A percentile compares a stretch with the other conserved stretches of the same genome.
These are phyloP conservation scores for Cryptococcus neoformans DNA, from an alignment of 1,284 basidiomycete species.

Conservation along the genomic window DNA sequence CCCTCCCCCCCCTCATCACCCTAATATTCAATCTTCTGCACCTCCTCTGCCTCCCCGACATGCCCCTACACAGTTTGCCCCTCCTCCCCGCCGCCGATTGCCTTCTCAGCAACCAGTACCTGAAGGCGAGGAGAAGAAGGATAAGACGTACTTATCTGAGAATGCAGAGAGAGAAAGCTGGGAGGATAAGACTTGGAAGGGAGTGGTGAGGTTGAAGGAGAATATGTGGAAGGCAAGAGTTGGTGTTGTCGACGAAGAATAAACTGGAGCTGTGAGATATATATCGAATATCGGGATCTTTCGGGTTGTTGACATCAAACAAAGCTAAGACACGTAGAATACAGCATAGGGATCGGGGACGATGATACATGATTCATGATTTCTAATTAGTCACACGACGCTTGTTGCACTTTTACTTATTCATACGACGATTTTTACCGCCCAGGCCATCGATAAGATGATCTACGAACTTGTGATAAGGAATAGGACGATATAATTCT, in stretches of 20 bases:
- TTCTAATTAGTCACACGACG: too few relatives aligned
- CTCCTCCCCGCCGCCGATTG: background rate
- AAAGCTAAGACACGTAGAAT: background rate
- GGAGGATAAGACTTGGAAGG: conserved; percentile 88
- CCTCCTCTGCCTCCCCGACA: conserved; percentile 2
- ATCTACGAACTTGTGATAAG: too few relatives aligned
- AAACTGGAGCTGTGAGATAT: background rate
- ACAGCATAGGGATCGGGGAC: background rate
- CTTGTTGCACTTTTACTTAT: too few relatives aligned
- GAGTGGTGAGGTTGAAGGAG: conserved; percentile 74
- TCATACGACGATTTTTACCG: too few relatives aligned
- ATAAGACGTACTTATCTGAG: conserved; percentile 18
- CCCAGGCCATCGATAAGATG: too few relatives aligned
- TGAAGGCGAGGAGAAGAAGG: conserved; percentile 10
- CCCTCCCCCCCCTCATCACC: background rate
- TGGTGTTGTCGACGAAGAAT: conserved; percentile 55
- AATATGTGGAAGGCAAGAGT: conserved; percentile 86
- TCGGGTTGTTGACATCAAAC: background rate
- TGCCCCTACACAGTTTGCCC: background rate
- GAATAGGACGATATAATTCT: too few relatives aligned
- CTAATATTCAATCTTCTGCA: background rate
- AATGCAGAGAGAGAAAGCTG: conserved; percentile 60
- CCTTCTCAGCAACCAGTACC: conserved; percentile 29
- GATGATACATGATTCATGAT: background rate
- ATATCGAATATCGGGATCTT: too few relatives aligned